Base-by-base conservation (phyloP, 176 grass and related monocot genomes). In the Phoenix dactylifera region DNA sequence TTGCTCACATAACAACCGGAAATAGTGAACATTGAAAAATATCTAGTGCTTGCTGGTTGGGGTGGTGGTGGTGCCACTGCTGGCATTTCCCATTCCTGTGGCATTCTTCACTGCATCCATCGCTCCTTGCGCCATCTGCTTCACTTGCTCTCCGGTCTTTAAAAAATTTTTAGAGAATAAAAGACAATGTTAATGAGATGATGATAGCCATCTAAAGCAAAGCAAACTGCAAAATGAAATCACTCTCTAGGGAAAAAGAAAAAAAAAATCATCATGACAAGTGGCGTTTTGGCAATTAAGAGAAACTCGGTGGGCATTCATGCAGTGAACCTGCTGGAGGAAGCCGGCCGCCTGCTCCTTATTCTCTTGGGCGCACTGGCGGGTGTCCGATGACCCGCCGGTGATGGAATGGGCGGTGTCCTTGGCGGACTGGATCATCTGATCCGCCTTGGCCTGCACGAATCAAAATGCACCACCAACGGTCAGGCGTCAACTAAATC, bases 281-380 rank as follows among this genome's bases (percentile, higher is more conserved):
- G 10, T 44, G 35, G 10, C 7, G 35, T 12, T 14, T 12, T 14
- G 7, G 35, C 35, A 44, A 51, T 50, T 23, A 25, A 50, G 15
- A 20, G 16, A 23, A 49, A 50, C 4, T 22, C 1, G 10, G 10
- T 6, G 4, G 50, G 9, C 18, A 17, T 24, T 29, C 18, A 64
- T 16, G 6, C 2, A 1, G 17, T 22, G 20, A 15, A 24, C 68
- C 55, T 50, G 44, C 32, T 71, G 54, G n/a, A 58, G 29, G 18
- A 49, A 35, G 18, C 39, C 68, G 3, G 60, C 60, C 3, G 60
- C 60, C 18, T 49, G 18, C 15, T 59, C 55, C 17, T 52, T 51
- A 1, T 63, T 77, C 58, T 77, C 65, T 7, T 51, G 65, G 23
- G 55, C 66, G 65, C 48, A 77, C 49, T 77, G 50, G 6, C 57